Evolutionary conservation across 2,329 filamentous ascomycete species (phyloP).

Genomic region (Colletotrichum lini): DNA sequence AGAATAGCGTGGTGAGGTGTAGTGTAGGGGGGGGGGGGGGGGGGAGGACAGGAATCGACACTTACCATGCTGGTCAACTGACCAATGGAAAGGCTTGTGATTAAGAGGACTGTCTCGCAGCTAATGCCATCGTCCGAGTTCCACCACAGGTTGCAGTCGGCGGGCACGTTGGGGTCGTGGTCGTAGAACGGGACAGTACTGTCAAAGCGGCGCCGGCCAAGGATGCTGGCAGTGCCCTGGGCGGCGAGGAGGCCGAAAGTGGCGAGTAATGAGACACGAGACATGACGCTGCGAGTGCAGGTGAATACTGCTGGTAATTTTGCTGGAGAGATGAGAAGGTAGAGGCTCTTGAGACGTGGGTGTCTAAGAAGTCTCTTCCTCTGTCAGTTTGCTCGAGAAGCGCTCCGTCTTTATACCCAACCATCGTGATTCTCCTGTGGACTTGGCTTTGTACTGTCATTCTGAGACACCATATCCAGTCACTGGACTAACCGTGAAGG

Average conservation of each 20-base stretch:
- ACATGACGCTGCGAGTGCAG: background rate
- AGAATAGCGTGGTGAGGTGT: background rate
- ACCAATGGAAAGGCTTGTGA: background rate
- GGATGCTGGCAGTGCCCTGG: constrained; percentile 5
- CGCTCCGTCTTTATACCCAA: background rate
- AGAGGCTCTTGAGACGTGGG: background rate
- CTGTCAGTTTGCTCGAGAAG: background rate
- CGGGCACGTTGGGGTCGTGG: constrained; percentile 1
- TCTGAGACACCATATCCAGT: background rate
- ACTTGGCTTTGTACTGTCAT: background rate
- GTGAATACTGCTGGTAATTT: background rate
- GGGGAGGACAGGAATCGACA: background rate
- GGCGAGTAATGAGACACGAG: background rate
- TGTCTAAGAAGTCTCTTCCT: background rate
- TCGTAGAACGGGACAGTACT: constrained; percentile 10
- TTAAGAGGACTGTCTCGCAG: constrained; percentile 5
- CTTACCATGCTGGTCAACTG: constrained; percentile 8
- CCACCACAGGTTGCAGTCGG: constrained; percentile 9
- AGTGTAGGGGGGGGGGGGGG: background rate
- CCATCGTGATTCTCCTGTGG: background rate
- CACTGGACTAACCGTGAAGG: background rate
- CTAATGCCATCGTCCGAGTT: constrained; percentile 12
- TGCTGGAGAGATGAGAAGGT: background rate
- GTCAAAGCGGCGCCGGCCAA: background rate
- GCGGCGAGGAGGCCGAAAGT: constrained; percentile 1